A percentile compares a stretch with the other conserved stretches of the same genome.
Evolutionary conservation across 1,284 basidiomycete species (phyloP).

Genomic region (Psilocybe mexicana): DNA sequence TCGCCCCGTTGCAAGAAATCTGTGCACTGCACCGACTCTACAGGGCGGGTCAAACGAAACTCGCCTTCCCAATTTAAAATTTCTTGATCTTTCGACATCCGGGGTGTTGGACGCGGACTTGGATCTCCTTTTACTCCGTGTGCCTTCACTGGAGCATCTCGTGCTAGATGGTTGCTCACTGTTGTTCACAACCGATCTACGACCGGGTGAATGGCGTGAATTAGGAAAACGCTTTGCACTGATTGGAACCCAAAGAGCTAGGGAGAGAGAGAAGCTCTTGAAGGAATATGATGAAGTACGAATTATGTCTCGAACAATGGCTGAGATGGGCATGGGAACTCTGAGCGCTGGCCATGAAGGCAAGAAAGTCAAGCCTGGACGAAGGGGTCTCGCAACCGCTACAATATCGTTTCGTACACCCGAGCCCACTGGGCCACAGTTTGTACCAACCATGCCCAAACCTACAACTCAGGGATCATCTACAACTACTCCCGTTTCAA

Average conservation of each 20-base stretch:
- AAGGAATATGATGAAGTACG: slow-evolving; percentile 48
- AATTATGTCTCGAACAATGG: slow-evolving; percentile 5
- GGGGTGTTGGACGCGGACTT: slow-evolving; percentile 48
- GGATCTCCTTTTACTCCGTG: slow-evolving; percentile 47
- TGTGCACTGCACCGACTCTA: slow-evolving; percentile 31
- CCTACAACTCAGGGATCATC: not conserved
- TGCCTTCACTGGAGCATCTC: slow-evolving; percentile 47
- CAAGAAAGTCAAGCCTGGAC: slow-evolving; percentile 33
- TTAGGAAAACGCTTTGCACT: slow-evolving; percentile 59
- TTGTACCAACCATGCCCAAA: not conserved
- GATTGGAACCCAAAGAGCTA: slow-evolving; percentile 51
- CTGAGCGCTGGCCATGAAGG: not conserved
- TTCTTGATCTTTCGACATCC: slow-evolving; percentile 66
- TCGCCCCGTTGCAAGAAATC: slow-evolving; percentile 48
- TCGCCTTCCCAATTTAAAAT: slow-evolving; percentile 23
- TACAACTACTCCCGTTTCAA: not conserved
- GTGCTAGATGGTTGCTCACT: slow-evolving; percentile 56
- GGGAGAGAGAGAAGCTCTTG: slow-evolving; percentile 58
- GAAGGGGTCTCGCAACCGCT: slow-evolving; percentile 55
- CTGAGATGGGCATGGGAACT: slow-evolving; percentile 3
- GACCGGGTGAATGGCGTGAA: slow-evolving; percentile 51
- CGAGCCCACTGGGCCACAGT: not conserved
- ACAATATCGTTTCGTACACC: slow-evolving; percentile 51
- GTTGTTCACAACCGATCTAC: slow-evolving; percentile 34
- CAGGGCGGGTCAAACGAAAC: not conserved